Evolutionary conservation across 257 asterid species (phyloP).

Genomic region (Prunella vulgaris): DNA sequence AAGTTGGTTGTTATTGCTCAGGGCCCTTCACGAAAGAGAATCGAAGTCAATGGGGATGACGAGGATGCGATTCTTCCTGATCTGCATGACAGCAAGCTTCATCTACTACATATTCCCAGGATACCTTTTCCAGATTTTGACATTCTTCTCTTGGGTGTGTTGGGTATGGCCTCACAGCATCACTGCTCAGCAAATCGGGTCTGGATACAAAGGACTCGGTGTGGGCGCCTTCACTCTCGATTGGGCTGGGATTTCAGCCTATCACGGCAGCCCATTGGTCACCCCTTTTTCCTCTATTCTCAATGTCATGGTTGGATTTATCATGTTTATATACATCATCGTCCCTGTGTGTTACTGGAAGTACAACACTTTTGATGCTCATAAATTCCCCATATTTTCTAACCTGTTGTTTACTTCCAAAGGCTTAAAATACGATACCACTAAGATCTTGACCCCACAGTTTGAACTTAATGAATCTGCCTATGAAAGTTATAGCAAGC

Average conservation of each 20-base stretch:
- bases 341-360: conserved; percentile 96
- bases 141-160: conserved; percentile 98
- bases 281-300: conserved; percentile 81
- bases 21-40: conserved; percentile 97
- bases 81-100: conserved; percentile 67
- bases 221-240: conserved; percentile 98
- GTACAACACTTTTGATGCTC: conserved; percentile 82
- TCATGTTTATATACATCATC: conserved; percentile 86
- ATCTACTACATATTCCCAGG: conserved; percentile 84
- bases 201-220: conserved; percentile 94
- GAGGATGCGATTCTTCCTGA: conserved; percentile 82
- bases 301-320: conserved; percentile 73
- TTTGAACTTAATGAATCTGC: conserved; percentile 71
- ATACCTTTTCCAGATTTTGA: conserved; percentile 73
- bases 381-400: conserved; percentile 89
- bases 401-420: conserved; percentile 65
- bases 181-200: conserved; percentile 95
- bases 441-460: conserved; percentile 77
- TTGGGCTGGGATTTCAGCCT: conserved; percentile 99
- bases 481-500: conserved; percentile 74
- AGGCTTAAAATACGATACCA: conserved; percentile 73
- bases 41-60: conserved; percentile 60
- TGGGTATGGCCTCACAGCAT: conserved; percentile 92
- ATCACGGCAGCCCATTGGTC: conserved; percentile 96
- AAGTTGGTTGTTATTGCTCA: conserved; percentile 26